Evolutionary conservation across 768 basidiomycete species (phyloP).

Genomic region (Calocera cornea): DNA sequence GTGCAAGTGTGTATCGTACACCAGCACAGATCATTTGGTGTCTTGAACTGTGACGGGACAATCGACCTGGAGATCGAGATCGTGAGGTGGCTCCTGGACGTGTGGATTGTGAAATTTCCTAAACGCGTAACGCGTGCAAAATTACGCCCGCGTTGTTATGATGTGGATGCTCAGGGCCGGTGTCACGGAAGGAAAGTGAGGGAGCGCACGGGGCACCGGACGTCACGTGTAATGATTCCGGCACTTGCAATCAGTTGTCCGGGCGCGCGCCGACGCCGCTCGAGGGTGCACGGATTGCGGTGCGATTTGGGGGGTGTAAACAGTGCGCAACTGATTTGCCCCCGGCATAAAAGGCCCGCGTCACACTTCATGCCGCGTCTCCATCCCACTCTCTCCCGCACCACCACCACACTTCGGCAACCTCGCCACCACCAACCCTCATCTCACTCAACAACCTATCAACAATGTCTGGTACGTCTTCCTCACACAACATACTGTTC

Average conservation of each 20-base stretch:
- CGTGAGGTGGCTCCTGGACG: neutral
- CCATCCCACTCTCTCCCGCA: slow-evolving; percentile 2
- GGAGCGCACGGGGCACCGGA: neutral
- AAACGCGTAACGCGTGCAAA: neutral
- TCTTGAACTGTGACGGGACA: neutral
- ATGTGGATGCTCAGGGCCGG: neutral
- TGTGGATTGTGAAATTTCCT: neutral
- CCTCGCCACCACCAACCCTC: neutral
- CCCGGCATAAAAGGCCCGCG: slow-evolving; percentile 5
- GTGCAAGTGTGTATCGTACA: neutral
- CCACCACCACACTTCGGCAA: slow-evolving; percentile 1
- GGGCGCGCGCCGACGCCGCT: neutral
- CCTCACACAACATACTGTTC: neutral
- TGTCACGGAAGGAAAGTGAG: slow-evolving; percentile 2
- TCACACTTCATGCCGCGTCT: slow-evolving; percentile 1
- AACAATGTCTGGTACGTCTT: slow-evolving; percentile 4
- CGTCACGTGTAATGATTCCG: neutral
- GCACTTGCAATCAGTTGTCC: neutral
- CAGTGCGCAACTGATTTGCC: slow-evolving; percentile 5
- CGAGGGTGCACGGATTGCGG: neutral
- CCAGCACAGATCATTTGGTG: neutral
- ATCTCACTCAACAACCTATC: slow-evolving; percentile 1
- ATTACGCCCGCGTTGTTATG: neutral
- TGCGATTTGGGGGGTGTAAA: slow-evolving; percentile 5
- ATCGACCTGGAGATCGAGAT: neutral